Evolutionary conservation across 1,284 basidiomycete genomes (phyloP).

Genomic region (Apiotrichum mycotoxinovorans): DNA sequence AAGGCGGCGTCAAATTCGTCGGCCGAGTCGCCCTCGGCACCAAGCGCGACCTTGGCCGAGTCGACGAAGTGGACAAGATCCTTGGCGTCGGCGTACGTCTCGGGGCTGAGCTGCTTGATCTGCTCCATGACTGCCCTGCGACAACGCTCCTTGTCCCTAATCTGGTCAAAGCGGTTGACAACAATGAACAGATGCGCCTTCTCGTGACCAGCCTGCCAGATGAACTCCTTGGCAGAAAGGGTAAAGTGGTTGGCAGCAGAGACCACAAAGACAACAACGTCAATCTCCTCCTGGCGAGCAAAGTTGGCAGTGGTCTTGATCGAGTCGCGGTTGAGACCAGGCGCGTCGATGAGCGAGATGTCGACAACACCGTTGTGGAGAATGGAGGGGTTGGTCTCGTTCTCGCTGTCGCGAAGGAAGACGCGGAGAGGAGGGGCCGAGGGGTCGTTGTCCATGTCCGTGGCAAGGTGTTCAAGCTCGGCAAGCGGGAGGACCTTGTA

Average conservation of each 20-base stretch:
- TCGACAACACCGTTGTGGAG: constrained; percentile 95
- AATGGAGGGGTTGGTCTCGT: constrained; percentile 71
- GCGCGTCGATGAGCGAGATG: constrained; percentile 97
- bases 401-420: constrained; percentile 67
- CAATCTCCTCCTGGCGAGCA: constrained; percentile 95
- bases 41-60: constrained; percentile 57
- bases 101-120: constrained; percentile 85
- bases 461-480: constrained; percentile 74
- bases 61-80: constrained; percentile 99
- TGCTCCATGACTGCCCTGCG: constrained; percentile 85
- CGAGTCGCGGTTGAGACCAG: constrained; percentile 93
- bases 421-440: constrained; percentile 69
- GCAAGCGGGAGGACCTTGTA: constrained; percentile 66
- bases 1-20: constrained; percentile 64
- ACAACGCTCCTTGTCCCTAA: constrained; percentile 93
- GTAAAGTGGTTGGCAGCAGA: constrained; percentile 99
- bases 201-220: constrained; percentile 88
- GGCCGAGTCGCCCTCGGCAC: constrained; percentile 39
- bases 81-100: constrained; percentile 83
- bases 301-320: constrained; percentile 95
- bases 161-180: constrained; percentile 93
- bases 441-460: constrained; percentile 66
- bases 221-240: constrained; percentile 90
- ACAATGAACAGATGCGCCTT: constrained; percentile 99
- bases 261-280: constrained; percentile 97